These are phyloP conservation scores for Dactylis glomerata DNA, from an alignment of 176 grass and related monocot genomes.

Conservation along the genomic window DNA sequence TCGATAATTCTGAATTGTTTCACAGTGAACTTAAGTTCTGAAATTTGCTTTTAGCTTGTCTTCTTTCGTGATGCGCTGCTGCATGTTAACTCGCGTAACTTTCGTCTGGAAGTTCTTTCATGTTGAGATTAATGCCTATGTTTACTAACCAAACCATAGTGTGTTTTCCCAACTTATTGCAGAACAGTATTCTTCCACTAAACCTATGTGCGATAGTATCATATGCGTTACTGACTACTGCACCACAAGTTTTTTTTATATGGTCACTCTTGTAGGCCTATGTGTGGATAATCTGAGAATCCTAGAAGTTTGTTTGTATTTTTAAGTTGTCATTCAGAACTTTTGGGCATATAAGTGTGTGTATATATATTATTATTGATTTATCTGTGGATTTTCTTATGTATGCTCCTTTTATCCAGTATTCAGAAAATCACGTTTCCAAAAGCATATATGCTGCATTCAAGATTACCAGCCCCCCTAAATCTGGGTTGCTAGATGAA, in stretches of 20 bases:
- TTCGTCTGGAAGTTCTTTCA: not conserved
- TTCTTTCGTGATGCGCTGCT: not conserved
- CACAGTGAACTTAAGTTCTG: not conserved
- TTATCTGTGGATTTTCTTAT: constrained; percentile 18
- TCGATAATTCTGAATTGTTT: constrained; percentile 5
- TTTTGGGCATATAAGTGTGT: not conserved
- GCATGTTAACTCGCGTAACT: not conserved
- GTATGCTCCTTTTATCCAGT: constrained; percentile 44
- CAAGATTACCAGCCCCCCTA: constrained; percentile 65
- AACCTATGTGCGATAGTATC: no score
- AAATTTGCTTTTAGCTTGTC: not conserved
- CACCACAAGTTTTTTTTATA: not conserved
- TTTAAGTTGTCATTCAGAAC: constrained; percentile 8
- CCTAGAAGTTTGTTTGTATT: constrained; percentile 16
- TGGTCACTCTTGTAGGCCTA: not conserved
- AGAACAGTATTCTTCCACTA: not conserved
- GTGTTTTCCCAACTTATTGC: not conserved
- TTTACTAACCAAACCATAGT: not conserved
- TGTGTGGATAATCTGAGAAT: not conserved
- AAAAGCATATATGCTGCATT: constrained; percentile 96
- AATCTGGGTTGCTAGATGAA: constrained; percentile 56
- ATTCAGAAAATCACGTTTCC: constrained; percentile 85
- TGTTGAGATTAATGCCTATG: not conserved
- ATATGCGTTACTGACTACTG: not conserved
- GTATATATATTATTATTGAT: constrained; percentile 11